A percentile compares a stretch with the other conserved stretches of the same genome.
Evolutionary conservation across 176 grass and related monocot species (phyloP).

Genomic region (Cymbopogon citratus): DNA sequence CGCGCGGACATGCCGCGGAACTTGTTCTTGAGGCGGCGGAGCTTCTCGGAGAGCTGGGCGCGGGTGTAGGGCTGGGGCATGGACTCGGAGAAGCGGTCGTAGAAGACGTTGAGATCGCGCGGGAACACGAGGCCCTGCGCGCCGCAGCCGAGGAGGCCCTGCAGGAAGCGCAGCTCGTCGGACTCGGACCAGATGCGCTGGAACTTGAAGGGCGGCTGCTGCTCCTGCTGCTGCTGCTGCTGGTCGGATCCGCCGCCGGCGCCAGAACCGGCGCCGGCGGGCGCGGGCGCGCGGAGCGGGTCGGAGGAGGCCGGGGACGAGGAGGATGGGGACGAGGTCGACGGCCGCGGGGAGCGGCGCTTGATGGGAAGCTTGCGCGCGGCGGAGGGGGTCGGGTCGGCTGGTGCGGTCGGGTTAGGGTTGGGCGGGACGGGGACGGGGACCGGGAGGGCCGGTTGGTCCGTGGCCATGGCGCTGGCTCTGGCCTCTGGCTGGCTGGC

Average conservation of each 20-base stretch:
- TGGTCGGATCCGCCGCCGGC: background rate
- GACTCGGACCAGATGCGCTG: slow-evolving; percentile 84
- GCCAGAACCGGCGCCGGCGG: background rate
- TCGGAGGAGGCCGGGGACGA: slow-evolving; percentile 33
- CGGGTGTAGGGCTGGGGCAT: slow-evolving; percentile 88
- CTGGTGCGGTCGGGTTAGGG: slow-evolving; percentile 48
- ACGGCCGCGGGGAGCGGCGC: slow-evolving; percentile 66
- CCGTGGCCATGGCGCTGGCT: slow-evolving; percentile 43
- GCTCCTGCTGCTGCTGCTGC: slow-evolving; percentile 32
- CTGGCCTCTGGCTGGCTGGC: background rate
- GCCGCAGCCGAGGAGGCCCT: slow-evolving; percentile 79
- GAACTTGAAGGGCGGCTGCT: slow-evolving; percentile 66
- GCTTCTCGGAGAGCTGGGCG: slow-evolving; percentile 94
- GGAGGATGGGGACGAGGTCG: slow-evolving; percentile 31
- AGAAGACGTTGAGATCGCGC: slow-evolving; percentile 91
- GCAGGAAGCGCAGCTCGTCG: slow-evolving; percentile 83
- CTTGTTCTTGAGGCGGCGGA: slow-evolving; percentile 88
- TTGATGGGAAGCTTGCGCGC: slow-evolving; percentile 95
- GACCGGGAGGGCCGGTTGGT: slow-evolving; percentile 39
- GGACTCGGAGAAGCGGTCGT: slow-evolving; percentile 92
- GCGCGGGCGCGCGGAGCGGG: background rate
- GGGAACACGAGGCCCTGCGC: slow-evolving; percentile 87
- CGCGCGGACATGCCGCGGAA: slow-evolving; percentile 44
- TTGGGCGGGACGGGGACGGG: slow-evolving; percentile 39
- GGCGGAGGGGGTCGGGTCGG: slow-evolving; percentile 30